These are phyloP conservation scores for Suillus fuscotomentosus DNA, from an alignment of 768 basidiomycete species.

Conservation along the genomic window DNA sequence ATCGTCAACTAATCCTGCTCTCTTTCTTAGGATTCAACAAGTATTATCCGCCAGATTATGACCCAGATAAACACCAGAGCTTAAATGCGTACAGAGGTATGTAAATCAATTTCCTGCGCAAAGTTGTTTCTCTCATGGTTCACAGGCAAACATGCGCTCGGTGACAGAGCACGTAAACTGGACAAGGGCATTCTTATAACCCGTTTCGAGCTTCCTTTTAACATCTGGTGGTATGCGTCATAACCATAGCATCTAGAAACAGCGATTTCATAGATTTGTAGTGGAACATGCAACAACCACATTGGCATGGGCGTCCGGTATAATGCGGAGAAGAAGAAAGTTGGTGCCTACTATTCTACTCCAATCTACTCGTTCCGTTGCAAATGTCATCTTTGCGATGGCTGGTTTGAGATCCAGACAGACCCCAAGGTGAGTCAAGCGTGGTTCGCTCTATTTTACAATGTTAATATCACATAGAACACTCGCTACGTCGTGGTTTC, in stretches of 20 bases:
- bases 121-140: slow-evolving; percentile 7
- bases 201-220: slow-evolving; percentile 95
- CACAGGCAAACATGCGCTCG: slow-evolving; percentile 89
- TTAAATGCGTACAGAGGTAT: slow-evolving; percentile 71
- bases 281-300: slow-evolving; percentile 92
- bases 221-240: slow-evolving; percentile 85
- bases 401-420: slow-evolving; percentile 98
- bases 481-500: slow-evolving; percentile 91
- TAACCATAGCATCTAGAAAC: neutral
- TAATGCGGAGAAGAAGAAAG: slow-evolving; percentile 98
- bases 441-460: neutral
- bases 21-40: slow-evolving; percentile 62
- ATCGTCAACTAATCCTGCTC: slow-evolving; percentile 10
- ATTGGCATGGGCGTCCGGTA: slow-evolving; percentile 99
- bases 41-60: slow-evolving; percentile 78
- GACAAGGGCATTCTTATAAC: slow-evolving; percentile 96
- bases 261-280: slow-evolving; percentile 29
- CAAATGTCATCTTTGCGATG: slow-evolving; percentile 94
- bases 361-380: slow-evolving; percentile 95
- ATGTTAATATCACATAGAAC: slow-evolving; percentile 52
- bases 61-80: slow-evolving; percentile 67
- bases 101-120: slow-evolving; percentile 3
- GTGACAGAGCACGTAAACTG: slow-evolving; percentile 90
- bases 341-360: slow-evolving; percentile 92
- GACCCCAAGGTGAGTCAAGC: slow-evolving; percentile 79